Percentiles rank a stretch among this genome's conserved stretches.
These are phyloP conservation scores for Spencermartinsiella europaea DNA, from an alignment of 805 yeast species.

Conservation along the genomic window DNA sequence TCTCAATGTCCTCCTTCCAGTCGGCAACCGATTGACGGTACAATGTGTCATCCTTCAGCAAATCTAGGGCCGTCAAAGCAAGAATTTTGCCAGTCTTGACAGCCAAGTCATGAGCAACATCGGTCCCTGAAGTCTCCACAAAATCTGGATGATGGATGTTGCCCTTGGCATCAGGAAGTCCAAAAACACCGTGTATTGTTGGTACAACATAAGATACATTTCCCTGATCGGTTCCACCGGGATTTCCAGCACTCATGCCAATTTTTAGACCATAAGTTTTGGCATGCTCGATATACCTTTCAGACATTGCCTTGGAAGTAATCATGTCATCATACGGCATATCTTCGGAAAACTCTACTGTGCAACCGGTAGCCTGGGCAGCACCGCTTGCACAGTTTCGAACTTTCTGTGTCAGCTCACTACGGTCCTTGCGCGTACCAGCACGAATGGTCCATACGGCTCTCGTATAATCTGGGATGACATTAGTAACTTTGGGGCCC, in stretches of 20 bases:
- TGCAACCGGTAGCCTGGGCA: slow-evolving; percentile 6
- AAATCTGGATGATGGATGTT: background rate
- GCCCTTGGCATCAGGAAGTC: background rate
- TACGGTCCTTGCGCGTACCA: background rate
- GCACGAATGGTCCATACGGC: background rate
- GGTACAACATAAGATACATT: slow-evolving; percentile 1
- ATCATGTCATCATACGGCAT: slow-evolving; percentile 1
- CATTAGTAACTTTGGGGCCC: slow-evolving; percentile 27
- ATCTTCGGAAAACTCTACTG: background rate
- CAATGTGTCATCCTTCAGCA: background rate
- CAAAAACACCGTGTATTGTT: background rate
- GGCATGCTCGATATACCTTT: background rate
- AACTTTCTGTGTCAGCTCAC: background rate
- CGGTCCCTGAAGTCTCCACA: slow-evolving; percentile 1
- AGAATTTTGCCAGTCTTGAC: background rate
- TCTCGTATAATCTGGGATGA: slow-evolving; percentile 20
- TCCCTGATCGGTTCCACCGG: slow-evolving; percentile 3
- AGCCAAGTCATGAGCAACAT: background rate
- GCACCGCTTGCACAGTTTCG: slow-evolving; percentile 4
- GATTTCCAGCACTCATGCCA: background rate
- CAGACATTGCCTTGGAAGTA: background rate
- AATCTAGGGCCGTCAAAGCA: slow-evolving; percentile 2
- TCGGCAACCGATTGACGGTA: background rate
- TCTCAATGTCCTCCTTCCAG: background rate
- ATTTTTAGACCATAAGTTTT: background rate